These are phyloP conservation scores for Rheum nobile DNA, from an alignment of 148 eudicot genomes.

Conservation along the genomic window DNA sequence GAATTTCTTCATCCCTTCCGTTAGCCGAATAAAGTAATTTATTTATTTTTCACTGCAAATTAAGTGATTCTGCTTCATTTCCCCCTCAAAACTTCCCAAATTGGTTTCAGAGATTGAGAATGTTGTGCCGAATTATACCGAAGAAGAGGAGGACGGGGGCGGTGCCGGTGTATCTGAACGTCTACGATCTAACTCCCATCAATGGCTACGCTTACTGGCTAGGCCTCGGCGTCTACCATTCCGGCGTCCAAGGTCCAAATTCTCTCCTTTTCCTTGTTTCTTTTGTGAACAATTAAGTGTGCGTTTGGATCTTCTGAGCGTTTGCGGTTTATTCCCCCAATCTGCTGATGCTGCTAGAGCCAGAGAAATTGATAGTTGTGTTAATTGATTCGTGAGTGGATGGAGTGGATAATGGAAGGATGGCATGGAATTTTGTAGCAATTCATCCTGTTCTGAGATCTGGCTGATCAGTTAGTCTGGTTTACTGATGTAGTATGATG, in stretches of 20 bases:
- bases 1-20: background rate
- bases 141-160: slow-evolving; percentile 57
- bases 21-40: background rate
- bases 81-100: background rate
- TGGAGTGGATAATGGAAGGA: background rate
- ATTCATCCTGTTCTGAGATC: background rate
- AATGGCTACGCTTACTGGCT: slow-evolving; percentile 83
- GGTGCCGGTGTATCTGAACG: slow-evolving; percentile 70
- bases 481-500: background rate
- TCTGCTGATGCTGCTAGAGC: background rate
- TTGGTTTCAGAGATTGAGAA: slow-evolving; percentile 22
- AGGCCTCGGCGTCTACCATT: slow-evolving; percentile 84
- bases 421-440: background rate
- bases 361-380: background rate
- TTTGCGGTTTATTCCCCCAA: background rate
- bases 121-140: slow-evolving; percentile 53
- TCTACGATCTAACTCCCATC: slow-evolving; percentile 82
- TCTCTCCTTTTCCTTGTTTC: background rate
- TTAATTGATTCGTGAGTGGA: background rate
- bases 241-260: slow-evolving; percentile 69
- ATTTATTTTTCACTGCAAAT: background rate
- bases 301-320: background rate
- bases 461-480: background rate
- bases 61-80: background rate
- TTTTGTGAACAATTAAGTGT: background rate